A percentile compares a stretch with the other conserved stretches of the same genome.
phyloP scores from a whole-genome alignment of 225 moss, liverwort and hornwort species.

The Ulota crispa region DNA sequence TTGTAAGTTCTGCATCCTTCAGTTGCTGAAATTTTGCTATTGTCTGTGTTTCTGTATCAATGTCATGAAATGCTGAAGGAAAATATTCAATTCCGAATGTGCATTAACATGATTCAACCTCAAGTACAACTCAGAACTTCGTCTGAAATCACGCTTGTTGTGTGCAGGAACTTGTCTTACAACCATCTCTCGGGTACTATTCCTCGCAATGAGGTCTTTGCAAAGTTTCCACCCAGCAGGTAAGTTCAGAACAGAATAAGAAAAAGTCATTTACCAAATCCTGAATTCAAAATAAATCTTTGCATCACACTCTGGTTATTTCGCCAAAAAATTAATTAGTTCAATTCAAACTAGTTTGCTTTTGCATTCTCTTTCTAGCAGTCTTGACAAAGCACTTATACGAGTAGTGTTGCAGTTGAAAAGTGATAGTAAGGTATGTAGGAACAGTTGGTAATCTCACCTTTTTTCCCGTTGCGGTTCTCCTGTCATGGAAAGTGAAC shows the following conservation, averaged over 20 bases:
- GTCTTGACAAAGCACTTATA: not conserved
- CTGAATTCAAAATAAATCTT: too few relatives aligned
- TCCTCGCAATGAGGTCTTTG: slow-evolving; percentile 59
- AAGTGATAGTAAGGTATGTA: not conserved
- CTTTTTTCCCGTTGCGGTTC: not conserved
- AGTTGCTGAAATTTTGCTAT: not conserved
- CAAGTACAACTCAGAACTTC: not conserved
- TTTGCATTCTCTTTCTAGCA: too few relatives aligned
- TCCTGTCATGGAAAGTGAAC: not conserved
- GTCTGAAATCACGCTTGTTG: slow-evolving; percentile 5
- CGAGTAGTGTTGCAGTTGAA: not conserved
- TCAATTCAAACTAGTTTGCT: too few relatives aligned
- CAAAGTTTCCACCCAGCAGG: slow-evolving; percentile 78
- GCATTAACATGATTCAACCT: not conserved
- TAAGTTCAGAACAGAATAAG: slow-evolving; percentile 3
- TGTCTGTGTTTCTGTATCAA: not conserved
- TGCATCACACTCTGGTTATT: too few relatives aligned
- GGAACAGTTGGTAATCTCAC: not conserved
- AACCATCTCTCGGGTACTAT: slow-evolving; percentile 79
- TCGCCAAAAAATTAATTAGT: too few relatives aligned
- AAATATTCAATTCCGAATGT: not conserved
- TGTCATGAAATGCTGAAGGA: not conserved
- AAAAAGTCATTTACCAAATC: not conserved
- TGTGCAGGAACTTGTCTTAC: slow-evolving; percentile 72
- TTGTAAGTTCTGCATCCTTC: slow-evolving; percentile 34